These are phyloP conservation scores for Danielia oregonensis DNA, from an alignment of 805 yeast genomes.

Conservation along the genomic window DNA sequence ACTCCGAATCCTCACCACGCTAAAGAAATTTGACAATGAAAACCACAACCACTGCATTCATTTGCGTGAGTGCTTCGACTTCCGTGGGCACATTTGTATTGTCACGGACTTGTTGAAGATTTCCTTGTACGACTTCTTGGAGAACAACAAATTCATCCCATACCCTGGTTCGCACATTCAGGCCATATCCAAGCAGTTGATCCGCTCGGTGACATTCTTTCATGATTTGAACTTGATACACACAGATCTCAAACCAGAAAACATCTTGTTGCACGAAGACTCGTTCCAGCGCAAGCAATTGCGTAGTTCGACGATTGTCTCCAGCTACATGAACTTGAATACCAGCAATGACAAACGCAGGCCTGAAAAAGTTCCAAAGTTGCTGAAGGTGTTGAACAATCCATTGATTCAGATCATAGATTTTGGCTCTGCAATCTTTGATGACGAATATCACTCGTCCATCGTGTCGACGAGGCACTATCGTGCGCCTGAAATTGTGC, in stretches of 20 bases:
- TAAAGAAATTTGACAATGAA: conserved; percentile 66
- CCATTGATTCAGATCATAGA: conserved; percentile 89
- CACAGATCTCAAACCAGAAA: conserved; percentile 96
- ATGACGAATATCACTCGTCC: conserved; percentile 89
- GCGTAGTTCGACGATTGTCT: conserved; percentile 29
- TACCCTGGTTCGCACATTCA: conserved; percentile 94
- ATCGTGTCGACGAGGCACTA: conserved; percentile 95
- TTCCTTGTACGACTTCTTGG: conserved; percentile 86
- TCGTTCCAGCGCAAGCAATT: conserved; percentile 38
- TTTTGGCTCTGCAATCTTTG: conserved; percentile 94
- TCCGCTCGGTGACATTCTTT: conserved; percentile 80
- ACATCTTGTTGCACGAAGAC: conserved; percentile 66
- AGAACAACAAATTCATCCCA: conserved; percentile 76
- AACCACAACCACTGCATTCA: conserved; percentile 78
- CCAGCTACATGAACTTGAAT: conserved; percentile 28
- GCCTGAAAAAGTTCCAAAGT: conserved; percentile 27
- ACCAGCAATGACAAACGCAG: conserved; percentile 9
- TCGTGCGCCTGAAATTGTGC: conserved; percentile 92
- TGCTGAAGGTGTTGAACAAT: conserved; percentile 54
- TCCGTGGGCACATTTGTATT: conserved; percentile 87
- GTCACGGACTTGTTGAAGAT: conserved; percentile 85
- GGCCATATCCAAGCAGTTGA: conserved; percentile 79
- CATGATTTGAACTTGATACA: conserved; percentile 90
- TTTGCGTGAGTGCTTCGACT: conserved; percentile 86
- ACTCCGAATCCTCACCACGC: conserved; percentile 71